Percentiles rank a stretch among this genome's conserved stretches.
Evolutionary conservation across 768 basidiomycete species (phyloP).

Genomic region (Fomitopsis pulvina): DNA sequence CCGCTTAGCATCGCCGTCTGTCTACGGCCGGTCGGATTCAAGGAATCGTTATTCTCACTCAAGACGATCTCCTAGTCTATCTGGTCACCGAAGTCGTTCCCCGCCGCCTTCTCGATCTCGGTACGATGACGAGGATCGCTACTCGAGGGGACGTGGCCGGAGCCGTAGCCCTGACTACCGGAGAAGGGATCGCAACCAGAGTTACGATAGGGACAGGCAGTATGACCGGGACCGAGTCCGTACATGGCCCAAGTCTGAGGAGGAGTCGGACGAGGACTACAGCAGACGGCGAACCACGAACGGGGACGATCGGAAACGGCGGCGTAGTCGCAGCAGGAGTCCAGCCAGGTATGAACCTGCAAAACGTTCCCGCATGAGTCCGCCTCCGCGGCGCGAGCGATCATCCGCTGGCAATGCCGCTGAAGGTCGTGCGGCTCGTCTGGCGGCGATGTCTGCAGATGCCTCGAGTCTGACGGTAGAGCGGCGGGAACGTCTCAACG

Average conservation of each 20-base stretch:
- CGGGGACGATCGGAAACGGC: constrained; percentile 31
- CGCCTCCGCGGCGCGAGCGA: constrained; percentile 18
- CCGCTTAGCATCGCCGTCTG: constrained; percentile 19
- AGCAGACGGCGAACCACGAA: constrained; percentile 22
- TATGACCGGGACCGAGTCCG: constrained; percentile 27
- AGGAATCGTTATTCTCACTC: constrained; percentile 23
- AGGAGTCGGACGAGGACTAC: constrained; percentile 39
- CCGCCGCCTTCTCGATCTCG: constrained; percentile 28
- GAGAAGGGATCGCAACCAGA: constrained; percentile 22
- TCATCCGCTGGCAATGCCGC: constrained; percentile 18
- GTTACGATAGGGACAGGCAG: constrained; percentile 7
- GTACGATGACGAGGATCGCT: constrained; percentile 17
- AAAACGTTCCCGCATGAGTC: constrained; percentile 48
- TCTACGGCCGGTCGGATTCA: constrained; percentile 27
- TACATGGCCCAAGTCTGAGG: constrained; percentile 45
- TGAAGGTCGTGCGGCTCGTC: constrained; percentile 70
- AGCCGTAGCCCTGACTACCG: constrained; percentile 30
- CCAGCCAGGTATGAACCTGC: constrained; percentile 25
- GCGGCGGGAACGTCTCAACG: constrained; percentile 64
- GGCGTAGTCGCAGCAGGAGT: constrained; percentile 32
- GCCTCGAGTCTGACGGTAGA: constrained; percentile 63
- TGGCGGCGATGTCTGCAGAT: constrained; percentile 82
- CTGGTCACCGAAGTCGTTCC: constrained; percentile 41
- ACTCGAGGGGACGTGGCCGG: constrained; percentile 14
- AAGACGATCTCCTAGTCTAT: constrained; percentile 39